phyloP scores from a whole-genome alignment of 345 rosid genomes.

The Barbarea vulgaris region DNA sequence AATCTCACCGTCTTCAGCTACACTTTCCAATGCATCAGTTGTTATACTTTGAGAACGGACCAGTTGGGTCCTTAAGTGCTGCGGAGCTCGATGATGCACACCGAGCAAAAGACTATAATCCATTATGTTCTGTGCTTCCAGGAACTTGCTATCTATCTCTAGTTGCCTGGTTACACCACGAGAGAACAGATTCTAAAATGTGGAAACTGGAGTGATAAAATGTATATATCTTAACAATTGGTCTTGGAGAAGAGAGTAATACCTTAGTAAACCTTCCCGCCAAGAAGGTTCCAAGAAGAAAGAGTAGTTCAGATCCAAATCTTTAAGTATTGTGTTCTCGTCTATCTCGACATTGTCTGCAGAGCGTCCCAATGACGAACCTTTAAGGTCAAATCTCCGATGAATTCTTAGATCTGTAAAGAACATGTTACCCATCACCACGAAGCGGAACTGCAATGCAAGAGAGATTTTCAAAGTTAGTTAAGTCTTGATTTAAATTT shows the following conservation, averaged over 20 bases:
- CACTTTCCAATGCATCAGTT: constrained; percentile 74
- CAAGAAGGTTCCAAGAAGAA: constrained; percentile 95
- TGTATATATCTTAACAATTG: constrained; percentile 5
- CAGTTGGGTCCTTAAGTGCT: constrained; percentile 59
- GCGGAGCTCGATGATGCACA: constrained; percentile 98
- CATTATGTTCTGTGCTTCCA: constrained; percentile 88
- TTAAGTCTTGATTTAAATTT: constrained; percentile 22
- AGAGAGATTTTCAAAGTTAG: constrained; percentile 29
- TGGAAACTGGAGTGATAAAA: background rate
- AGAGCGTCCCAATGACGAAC: constrained; percentile 93
- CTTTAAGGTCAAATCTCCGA: constrained; percentile 94
- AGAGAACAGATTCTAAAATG: background rate
- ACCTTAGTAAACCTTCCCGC: constrained; percentile 84
- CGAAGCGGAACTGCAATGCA: constrained; percentile 85
- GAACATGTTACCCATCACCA: constrained; percentile 99
- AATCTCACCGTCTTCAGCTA: constrained; percentile 85
- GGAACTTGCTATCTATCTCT: constrained; percentile 78
- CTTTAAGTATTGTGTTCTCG: constrained; percentile 92
- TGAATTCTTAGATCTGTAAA: constrained; percentile 96
- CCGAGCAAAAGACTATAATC: constrained; percentile 98
- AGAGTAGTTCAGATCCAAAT: constrained; percentile 82
- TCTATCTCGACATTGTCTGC: constrained; percentile 90
- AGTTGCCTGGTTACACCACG: constrained; percentile 64
- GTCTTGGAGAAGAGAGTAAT: constrained; percentile 10
- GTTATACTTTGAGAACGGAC: constrained; percentile 48